A percentile compares a stretch with the other conserved stretches of the same genome.
These are phyloP conservation scores for Populus deltoides DNA, from an alignment of 345 rosid species.

Conservation along the genomic window DNA sequence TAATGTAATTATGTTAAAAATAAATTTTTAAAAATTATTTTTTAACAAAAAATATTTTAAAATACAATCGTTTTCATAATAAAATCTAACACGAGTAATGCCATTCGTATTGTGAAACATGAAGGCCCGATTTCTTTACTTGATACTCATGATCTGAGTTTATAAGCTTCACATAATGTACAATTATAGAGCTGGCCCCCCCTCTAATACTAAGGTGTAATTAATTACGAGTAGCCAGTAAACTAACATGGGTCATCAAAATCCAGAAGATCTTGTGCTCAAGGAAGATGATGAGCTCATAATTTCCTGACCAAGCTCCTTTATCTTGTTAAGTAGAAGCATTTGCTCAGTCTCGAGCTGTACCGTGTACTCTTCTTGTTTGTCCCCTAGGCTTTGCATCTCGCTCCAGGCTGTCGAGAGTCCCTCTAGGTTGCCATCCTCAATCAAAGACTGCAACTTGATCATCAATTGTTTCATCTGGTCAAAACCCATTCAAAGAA, in stretches of 20 bases:
- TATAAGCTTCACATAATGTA: background rate
- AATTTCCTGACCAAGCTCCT: constrained; percentile 87
- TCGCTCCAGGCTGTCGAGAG: constrained; percentile 57
- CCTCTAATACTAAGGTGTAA: too few relatives aligned
- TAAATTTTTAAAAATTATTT: too few relatives aligned
- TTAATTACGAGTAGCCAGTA: background rate
- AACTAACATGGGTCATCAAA: constrained; percentile 1
- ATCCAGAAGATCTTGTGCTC: constrained; percentile 43
- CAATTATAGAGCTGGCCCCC: background rate
- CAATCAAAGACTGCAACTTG: constrained; percentile 56
- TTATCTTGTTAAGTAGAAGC: constrained; percentile 74
- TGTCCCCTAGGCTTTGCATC: constrained; percentile 68
- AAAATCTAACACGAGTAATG: too few relatives aligned
- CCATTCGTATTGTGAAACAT: background rate
- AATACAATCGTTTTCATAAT: too few relatives aligned
- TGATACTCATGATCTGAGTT: background rate
- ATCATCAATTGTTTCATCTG: constrained; percentile 68
- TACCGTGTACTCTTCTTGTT: constrained; percentile 69
- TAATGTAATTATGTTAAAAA: too few relatives aligned
- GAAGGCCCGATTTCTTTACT: background rate
- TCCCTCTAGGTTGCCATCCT: constrained; percentile 61
- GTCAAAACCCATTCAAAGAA: background rate
- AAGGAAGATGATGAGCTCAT: constrained; percentile 48
- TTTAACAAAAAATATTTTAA: too few relatives aligned
- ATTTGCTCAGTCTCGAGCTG: constrained; percentile 88